Conservation (phyloP, 176 grass and related monocot genomes). For the Rhipidocladum racemiflorum region DNA sequence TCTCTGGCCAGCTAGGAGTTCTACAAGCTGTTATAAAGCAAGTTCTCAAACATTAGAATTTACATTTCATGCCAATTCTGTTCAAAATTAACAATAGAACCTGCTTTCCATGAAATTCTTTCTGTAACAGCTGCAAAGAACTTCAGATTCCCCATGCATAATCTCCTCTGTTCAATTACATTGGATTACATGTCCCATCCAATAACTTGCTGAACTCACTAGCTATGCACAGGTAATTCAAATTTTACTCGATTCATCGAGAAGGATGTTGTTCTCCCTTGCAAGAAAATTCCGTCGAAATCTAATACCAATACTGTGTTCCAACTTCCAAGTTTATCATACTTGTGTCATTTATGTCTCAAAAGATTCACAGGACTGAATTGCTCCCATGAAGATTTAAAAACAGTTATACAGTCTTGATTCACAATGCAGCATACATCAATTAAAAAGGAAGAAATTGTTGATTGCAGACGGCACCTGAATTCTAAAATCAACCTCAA, state of each 20-base stretch:
- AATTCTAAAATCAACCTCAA: not conserved
- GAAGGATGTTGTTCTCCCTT: not conserved
- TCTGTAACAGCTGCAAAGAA: not conserved
- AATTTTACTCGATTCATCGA: not conserved
- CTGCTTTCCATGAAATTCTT: not conserved
- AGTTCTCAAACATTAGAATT: not conserved
- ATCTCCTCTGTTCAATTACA: not conserved
- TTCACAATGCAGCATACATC: not conserved
- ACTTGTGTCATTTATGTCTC: not conserved
- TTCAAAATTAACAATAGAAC: not conserved
- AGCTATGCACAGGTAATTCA: not conserved
- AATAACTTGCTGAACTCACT: not conserved
- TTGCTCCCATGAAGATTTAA: not conserved
- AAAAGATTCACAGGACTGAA: not conserved
- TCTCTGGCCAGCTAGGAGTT: not conserved
- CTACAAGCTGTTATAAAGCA: not conserved
- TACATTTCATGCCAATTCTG: not conserved
- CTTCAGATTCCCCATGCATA: not conserved
- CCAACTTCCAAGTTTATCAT: not conserved
- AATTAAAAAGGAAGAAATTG: not conserved
- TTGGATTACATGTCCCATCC: not conserved
- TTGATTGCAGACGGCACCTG: not conserved
- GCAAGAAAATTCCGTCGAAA: not conserved
- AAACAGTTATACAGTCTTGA: not conserved
- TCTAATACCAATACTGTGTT: not conserved